Evolutionary conservation across 208 protist species (phyloP).

Genomic region (Trypanosoma cruzi): DNA sequence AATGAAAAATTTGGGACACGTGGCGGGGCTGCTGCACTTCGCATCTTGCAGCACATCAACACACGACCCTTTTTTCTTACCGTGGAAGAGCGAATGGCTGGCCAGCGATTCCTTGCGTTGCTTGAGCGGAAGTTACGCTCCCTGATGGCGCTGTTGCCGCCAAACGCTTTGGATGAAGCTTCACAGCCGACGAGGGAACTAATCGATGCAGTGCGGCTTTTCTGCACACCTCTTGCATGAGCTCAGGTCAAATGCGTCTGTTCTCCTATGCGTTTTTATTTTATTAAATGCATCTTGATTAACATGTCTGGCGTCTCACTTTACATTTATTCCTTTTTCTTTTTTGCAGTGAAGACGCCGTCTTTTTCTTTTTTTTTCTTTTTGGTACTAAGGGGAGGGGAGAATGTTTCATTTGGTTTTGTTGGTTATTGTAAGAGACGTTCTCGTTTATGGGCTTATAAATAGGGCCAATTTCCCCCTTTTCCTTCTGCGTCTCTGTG

Average conservation of each 20-base stretch:
- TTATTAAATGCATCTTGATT: slow-evolving; percentile 12
- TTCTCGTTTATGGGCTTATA: too few species aligned
- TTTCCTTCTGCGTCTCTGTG: too few species aligned
- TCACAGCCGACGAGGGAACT: slow-evolving; percentile 8
- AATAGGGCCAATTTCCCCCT: too few species aligned
- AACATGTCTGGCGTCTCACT: slow-evolving; percentile 3
- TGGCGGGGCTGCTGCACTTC: slow-evolving; percentile 17
- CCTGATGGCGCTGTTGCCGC: slow-evolving; percentile 2
- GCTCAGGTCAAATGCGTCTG: not conserved
- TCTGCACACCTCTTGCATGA: slow-evolving; percentile 14
- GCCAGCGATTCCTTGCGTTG: not conserved
- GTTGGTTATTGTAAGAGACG: too few species aligned
- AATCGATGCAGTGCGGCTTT: slow-evolving; percentile 1
- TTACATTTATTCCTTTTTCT: slow-evolving; percentile 4
- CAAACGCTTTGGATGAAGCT: slow-evolving; percentile 14
- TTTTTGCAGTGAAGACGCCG: slow-evolving; percentile 2
- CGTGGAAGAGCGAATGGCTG: slow-evolving; percentile 19
- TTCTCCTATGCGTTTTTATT: slow-evolving; percentile 12
- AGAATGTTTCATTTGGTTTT: too few species aligned
- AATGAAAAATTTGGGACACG: slow-evolving; percentile 16
- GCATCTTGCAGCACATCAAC: slow-evolving; percentile 29
- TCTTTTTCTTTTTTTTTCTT: not conserved
- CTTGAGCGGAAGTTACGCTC: slow-evolving; percentile 1
- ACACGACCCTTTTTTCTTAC: slow-evolving; percentile 2
- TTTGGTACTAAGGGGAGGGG: too few species aligned